Evolutionary conservation across 2,329 filamentous ascomycete genomes (phyloP), one percentile per base, ranked within the genome.

Genomic region (Decorospora gaudefroyi): DNA sequence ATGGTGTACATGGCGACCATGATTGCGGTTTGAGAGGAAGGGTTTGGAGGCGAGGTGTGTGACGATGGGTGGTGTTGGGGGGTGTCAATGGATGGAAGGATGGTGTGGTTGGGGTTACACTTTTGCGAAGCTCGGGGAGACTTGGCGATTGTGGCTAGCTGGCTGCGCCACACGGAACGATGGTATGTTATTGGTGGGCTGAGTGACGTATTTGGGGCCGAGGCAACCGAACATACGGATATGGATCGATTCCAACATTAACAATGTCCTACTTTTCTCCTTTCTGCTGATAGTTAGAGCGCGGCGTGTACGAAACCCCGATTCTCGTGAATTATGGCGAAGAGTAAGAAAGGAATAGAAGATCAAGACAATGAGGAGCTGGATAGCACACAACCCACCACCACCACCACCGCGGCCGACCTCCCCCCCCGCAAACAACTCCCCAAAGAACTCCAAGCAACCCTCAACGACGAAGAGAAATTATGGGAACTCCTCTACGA

Each of bases 401-500:
- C n/a, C n/a, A n/a, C n/a, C n/a, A n/a, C n/a, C n/a, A n/a, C n/a
- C n/a, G n/a, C n/a, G n/a, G n/a, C n/a, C n/a, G n/a, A n/a, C n/a
- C n/a, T n/a, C n/a, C n/a, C n/a, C n/a, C n/a, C 77, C 31, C 71
- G 75, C 42, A 74, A 75, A 59, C 74, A 73, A 49, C 75, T 84
- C 10, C 76, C 79, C n/a, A 71, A 73, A 34, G 73, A 76, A 21
- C 67, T 84, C 2, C 80, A 83, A 66, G 73, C 76, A 23, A 75
- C 78, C 2, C 70, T 84, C 6, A 78, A 84, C 54, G 72, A 72
- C 41, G 78, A 95, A 7, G 87, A 89, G 21, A 84, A 83, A 59
- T 84, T 90, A 61, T 88, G 88, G 70, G 87, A 90, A 46, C 82
- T 88, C 47, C 71, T 95, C 25, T 85, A 87, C 52, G 85, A 90